These are phyloP conservation scores for Boletus rex-veris DNA, from an alignment of 768 basidiomycete genomes.

Conservation along the genomic window DNA sequence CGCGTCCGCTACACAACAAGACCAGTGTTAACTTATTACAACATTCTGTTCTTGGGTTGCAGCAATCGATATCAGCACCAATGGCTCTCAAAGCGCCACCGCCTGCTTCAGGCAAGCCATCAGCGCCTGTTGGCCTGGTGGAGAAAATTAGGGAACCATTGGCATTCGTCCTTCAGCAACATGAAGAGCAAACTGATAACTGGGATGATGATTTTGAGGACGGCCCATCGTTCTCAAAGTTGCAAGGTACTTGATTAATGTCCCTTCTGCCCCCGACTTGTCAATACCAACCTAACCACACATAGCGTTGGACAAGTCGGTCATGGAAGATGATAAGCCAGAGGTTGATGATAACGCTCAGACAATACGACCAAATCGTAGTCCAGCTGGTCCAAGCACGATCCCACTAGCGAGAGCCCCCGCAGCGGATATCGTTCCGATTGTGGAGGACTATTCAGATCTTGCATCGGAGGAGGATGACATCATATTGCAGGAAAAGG, in stretches of 20 bases:
- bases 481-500: conserved; percentile 64
- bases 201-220: conserved; percentile 99
- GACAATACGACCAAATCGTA: conserved; percentile 74
- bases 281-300: neutral
- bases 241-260: conserved; percentile 47
- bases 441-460: conserved; percentile 92
- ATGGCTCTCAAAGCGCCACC: conserved; percentile 23
- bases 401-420: conserved; percentile 61
- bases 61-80: conserved; percentile 34
- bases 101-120: conserved; percentile 17
- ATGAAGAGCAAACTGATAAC: conserved; percentile 88
- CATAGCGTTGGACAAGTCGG: conserved; percentile 60
- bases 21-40: conserved; percentile 26
- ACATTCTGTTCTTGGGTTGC: conserved; percentile 33
- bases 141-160: conserved; percentile 51
- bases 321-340: conserved; percentile 52
- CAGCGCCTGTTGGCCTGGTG: conserved; percentile 29
- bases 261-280: neutral
- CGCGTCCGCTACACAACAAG: conserved; percentile 31
- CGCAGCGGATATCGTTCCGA: conserved; percentile 56
- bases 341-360: conserved; percentile 71
- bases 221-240: conserved; percentile 82
- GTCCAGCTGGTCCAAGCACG: conserved; percentile 52
- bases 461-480: conserved; percentile 78
- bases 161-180: conserved; percentile 63